Evolutionary conservation across 805 yeast genomes (phyloP), one percentile per base, ranked within the genome.

Genomic region (Suhomyces canberraensis): DNA sequence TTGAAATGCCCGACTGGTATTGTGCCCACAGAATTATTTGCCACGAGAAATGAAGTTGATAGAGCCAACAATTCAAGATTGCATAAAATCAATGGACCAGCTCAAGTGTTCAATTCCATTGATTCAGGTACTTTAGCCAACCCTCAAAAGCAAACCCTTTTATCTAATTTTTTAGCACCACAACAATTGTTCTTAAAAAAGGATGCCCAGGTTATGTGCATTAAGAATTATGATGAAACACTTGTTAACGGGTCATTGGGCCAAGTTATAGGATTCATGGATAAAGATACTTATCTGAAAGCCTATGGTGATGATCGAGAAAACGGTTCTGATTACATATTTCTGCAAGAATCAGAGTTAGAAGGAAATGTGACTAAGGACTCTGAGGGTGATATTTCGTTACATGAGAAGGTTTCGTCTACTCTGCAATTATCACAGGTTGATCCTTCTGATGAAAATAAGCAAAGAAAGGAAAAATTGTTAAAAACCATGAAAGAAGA

Each of bases 141-240:
- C 3, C 71, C 61, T 2, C 59, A 65, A 16, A 63, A 74, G 31
- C 66, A 66, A 33, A 66, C 60, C 35, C 50, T 81, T 16, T 56
- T 81, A 9, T 65, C 70, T 16, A 76, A 78, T 46, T 79, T 83
- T 44, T 57, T 84, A 49, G 84, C 89, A 1, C 85, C 87, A 2
- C 63, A 68, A 25, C 61, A 59, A 25, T 53, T 85, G 11, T 64
- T 64, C 5, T 60, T 85, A 48, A 85, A 84, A 50, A 72, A 72
- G 37, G 83, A 83, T 30, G 87, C 91, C 0, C 93, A 84, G 58
- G 95, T 85, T 1, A 84, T 85, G 91, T 77, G 84, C 70, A 71
- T 84, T 31, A 84, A 84, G 52, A 85, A 85, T 51, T 70, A 80
- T 39, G 91, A 83, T 52, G 81, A 76, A 19, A 71, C 78, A 0